A percentile compares a stretch with the other conserved stretches of the same genome.
These are phyloP conservation scores for Xylariaceae sp. DNA, from an alignment of 2,329 filamentous ascomycete genomes.

Conservation along the genomic window DNA sequence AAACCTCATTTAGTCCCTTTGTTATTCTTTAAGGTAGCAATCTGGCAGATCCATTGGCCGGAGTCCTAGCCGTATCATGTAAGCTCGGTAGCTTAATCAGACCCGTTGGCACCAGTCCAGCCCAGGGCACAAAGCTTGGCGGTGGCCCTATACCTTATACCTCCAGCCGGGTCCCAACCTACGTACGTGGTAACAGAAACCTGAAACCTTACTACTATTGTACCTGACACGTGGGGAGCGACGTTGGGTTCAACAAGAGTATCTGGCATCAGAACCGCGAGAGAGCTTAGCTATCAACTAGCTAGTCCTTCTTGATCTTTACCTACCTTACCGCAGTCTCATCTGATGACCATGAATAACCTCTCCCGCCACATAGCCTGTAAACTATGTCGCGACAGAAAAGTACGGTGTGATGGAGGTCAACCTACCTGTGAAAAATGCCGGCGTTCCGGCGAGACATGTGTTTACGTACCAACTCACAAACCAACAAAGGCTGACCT, in stretches of 20 bases:
- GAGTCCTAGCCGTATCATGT: conserved; percentile 17
- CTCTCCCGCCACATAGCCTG: conserved; percentile 31
- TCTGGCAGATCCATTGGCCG: conserved; percentile 10
- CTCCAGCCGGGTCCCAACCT: conserved; percentile 15
- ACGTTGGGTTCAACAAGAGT: conserved; percentile 1
- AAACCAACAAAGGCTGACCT: conserved; percentile 35
- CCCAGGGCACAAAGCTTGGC: conserved; percentile 19
- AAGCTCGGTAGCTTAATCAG: conserved; percentile 26
- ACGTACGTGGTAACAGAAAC: conserved; percentile 7
- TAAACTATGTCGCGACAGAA: conserved; percentile 34
- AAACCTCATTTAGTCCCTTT: too few relatives aligned
- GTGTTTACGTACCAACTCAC: conserved; percentile 34
- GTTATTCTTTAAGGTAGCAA: conserved; percentile 16
- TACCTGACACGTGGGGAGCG: conserved; percentile 12
- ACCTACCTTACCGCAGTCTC: conserved; percentile 1
- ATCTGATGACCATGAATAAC: conserved; percentile 26
- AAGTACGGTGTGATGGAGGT: conserved; percentile 34
- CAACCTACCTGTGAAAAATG: conserved; percentile 36
- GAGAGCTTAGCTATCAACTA: conserved; percentile 19
- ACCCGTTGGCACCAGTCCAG: conserved; percentile 6
- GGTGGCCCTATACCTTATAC: conserved; percentile 17
- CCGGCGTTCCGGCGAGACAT: conserved; percentile 31
- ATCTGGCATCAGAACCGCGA: conserved; percentile 5
- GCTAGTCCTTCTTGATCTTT: conserved; percentile 7
- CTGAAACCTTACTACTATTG: conserved; percentile 2